A percentile compares a stretch with the other conserved stretches of the same genome.
Evolutionary conservation across 2,329 filamentous ascomycete genomes (phyloP).

Genomic region (Fulvia fulva): DNA sequence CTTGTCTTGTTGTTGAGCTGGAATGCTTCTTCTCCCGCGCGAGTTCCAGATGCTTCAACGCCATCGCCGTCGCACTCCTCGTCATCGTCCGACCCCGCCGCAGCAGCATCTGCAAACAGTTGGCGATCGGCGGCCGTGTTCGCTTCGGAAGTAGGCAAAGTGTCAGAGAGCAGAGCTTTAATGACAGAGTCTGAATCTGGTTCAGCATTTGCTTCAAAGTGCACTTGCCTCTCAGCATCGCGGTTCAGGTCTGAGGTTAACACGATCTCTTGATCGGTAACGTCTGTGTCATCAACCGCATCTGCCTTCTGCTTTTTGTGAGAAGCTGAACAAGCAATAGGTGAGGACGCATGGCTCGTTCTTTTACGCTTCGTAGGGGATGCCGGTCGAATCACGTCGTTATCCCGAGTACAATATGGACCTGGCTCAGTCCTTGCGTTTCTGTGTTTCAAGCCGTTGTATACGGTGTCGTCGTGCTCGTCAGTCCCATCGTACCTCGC

Average conservation of each 20-base stretch:
- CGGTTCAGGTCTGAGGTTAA: conserved; percentile 9
- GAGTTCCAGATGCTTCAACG: neutral
- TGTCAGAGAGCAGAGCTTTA: neutral
- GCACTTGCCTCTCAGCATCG: conserved; percentile 9
- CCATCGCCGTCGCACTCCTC: neutral
- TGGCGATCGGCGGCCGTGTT: conserved; percentile 24
- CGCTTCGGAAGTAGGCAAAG: conserved; percentile 18
- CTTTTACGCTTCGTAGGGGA: neutral
- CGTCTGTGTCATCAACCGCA: neutral
- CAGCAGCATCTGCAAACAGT: conserved; percentile 11
- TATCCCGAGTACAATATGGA: neutral
- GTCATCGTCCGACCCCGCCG: neutral
- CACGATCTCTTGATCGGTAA: neutral
- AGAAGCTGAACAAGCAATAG: neutral
- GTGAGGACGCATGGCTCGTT: neutral
- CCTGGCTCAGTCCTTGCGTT: neutral
- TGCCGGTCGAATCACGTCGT: neutral
- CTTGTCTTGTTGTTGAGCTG: neutral
- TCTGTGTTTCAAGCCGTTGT: neutral
- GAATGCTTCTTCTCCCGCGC: neutral
- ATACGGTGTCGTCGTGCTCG: neutral
- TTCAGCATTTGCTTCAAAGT: neutral
- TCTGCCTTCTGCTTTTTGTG: neutral
- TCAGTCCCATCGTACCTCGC: neutral
- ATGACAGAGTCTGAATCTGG: neutral